Percentiles rank a stretch among this genome's conserved stretches.
phyloP scores from a whole-genome alignment of 805 yeast species.

The Sungouiozyma intestinalis region DNA sequence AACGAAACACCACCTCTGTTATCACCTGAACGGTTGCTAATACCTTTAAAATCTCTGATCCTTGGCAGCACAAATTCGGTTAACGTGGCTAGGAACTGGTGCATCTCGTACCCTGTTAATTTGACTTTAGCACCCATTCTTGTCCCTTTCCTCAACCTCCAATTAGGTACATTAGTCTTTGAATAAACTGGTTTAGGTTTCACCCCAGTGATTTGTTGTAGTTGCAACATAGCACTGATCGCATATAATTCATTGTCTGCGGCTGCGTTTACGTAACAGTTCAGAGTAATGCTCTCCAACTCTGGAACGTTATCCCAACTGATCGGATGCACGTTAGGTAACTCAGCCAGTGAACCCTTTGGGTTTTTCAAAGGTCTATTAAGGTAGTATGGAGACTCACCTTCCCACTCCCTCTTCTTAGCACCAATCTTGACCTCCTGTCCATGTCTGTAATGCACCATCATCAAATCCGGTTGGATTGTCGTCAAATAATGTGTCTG shows the following conservation, averaged over 20 bases:
- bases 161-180: conserved; percentile 67
- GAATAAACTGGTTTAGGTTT: conserved; percentile 68
- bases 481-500: conserved; percentile 67
- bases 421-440: conserved; percentile 46
- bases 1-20: conserved; percentile 75
- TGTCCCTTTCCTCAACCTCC: conserved; percentile 82
- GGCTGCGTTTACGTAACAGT: conserved; percentile 68
- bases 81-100: conserved; percentile 75
- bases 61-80: conserved; percentile 91
- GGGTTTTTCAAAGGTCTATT: conserved; percentile 75
- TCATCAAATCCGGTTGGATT: conserved; percentile 62
- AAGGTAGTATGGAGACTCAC: conserved; percentile 71
- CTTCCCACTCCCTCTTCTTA: conserved; percentile 77
- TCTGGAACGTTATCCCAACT: conserved; percentile 63
- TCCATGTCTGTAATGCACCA: conserved; percentile 66
- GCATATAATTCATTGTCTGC: conserved; percentile 61
- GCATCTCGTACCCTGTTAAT: conserved; percentile 69
- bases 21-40: conserved; percentile 72
- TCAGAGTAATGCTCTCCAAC: conserved; percentile 56
- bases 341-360: conserved; percentile 59
- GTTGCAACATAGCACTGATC: conserved; percentile 63
- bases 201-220: conserved; percentile 90
- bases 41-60: conserved; percentile 76
- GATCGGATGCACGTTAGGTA: conserved; percentile 63
- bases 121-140: conserved; percentile 84